phyloP scores from a whole-genome alignment of 169 alveolate genomes.

The Plasmodium gallinaceum region DNA sequence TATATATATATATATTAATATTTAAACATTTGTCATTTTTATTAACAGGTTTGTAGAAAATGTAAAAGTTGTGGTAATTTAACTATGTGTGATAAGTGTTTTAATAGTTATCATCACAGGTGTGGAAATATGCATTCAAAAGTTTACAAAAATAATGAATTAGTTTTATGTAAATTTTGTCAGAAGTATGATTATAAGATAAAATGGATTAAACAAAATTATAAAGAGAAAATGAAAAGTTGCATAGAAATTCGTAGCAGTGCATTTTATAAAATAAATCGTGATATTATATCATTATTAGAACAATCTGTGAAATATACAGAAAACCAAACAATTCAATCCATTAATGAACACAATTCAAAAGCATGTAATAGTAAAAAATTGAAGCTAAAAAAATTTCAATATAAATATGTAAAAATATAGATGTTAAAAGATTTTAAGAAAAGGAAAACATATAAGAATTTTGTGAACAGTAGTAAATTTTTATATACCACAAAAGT shows the following conservation, averaged over 20 bases:
- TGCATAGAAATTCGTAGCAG: constrained; percentile 47
- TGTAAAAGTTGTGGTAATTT: constrained; percentile 66
- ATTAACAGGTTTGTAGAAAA: constrained; percentile 39
- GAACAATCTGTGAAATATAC: constrained; percentile 56
- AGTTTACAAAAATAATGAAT: constrained; percentile 37
- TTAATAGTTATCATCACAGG: constrained; percentile 45
- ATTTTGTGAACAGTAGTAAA: no score
- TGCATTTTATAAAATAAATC: constrained; percentile 54
- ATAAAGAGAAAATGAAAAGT: constrained; percentile 22
- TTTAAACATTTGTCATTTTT: no score
- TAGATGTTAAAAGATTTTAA: not conserved
- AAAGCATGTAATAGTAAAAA: constrained; percentile 41
- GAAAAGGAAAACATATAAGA: no score
- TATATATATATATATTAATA: not conserved
- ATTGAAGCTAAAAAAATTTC: constrained; percentile 28
- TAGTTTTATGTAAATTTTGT: constrained; percentile 51
- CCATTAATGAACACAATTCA: constrained; percentile 36
- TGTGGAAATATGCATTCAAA: constrained; percentile 66
- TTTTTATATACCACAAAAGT: no score
- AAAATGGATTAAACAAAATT: constrained; percentile 45
- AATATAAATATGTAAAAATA: constrained; percentile 51
- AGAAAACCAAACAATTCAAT: constrained; percentile 21
- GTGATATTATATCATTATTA: constrained; percentile 29
- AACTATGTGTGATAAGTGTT: constrained; percentile 62
- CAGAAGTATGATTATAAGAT: constrained; percentile 56